Conservation (phyloP, 257 asterid species). For the Nicotiana sylvestris region DNA sequence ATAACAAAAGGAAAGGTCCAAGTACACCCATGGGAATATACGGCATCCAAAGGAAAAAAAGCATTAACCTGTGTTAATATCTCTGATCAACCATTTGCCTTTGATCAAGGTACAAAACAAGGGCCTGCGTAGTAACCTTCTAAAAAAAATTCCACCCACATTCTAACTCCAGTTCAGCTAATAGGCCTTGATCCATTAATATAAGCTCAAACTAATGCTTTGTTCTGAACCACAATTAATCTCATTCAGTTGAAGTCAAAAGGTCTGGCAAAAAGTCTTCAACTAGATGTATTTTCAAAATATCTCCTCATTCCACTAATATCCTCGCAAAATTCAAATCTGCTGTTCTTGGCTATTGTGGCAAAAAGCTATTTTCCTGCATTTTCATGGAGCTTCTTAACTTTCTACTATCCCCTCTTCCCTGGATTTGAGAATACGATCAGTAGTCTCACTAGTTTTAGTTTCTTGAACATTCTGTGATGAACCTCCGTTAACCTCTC, state of each 20-base stretch:
- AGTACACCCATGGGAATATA: neutral
- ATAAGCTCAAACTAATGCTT: neutral
- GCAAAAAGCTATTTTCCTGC: conserved; percentile 6
- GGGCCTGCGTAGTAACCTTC: neutral
- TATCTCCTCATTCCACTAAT: neutral
- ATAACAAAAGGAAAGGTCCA: conserved; percentile 1
- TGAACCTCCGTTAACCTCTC: conserved; percentile 18
- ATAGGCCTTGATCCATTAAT: neutral
- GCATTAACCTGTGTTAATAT: conserved; percentile 3
- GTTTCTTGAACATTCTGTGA: conserved; percentile 19
- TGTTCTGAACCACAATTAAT: conserved; percentile 3
- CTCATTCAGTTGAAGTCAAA: neutral
- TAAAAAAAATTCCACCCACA: neutral
- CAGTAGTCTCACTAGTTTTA: conserved; percentile 21
- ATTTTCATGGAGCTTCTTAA: conserved; percentile 15
- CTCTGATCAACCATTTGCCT: neutral
- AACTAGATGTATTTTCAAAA: neutral
- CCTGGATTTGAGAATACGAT: conserved; percentile 10
- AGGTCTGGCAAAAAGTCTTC: conserved; percentile 6
- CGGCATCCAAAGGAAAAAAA: neutral
- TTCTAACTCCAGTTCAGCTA: neutral
- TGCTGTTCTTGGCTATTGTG: neutral
- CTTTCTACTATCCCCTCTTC: conserved; percentile 22
- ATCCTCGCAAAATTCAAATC: neutral
- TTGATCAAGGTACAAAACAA: neutral